phyloP scores from a whole-genome alignment of 2,329 filamentous ascomycete genomes.

The Venturia asperata region DNA sequence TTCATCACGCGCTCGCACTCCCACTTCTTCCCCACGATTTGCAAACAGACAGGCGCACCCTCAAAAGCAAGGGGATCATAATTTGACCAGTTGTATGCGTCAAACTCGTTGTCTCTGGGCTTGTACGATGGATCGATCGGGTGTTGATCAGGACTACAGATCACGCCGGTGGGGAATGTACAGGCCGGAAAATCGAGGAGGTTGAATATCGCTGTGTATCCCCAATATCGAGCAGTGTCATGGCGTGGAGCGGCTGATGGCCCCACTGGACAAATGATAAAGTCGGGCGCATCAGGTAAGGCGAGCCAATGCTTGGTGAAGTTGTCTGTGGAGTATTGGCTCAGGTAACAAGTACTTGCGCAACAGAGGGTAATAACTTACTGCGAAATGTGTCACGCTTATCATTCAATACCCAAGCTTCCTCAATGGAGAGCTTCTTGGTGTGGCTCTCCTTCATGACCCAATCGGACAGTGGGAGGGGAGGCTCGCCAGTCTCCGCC shows the following conservation, averaged over 20 bases:
- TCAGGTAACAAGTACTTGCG: too few relatives aligned
- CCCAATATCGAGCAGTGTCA: constrained; percentile 10
- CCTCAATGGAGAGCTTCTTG: background rate
- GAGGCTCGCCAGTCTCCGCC: constrained; percentile 49
- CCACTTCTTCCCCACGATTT: background rate
- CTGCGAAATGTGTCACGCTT: background rate
- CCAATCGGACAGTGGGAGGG: constrained; percentile 51
- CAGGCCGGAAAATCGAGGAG: constrained; percentile 4
- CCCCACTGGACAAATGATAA: constrained; percentile 6
- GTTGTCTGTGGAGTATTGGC: background rate
- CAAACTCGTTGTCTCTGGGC: background rate
- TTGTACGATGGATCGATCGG: background rate
- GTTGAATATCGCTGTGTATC: constrained; percentile 7
- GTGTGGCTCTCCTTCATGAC: constrained; percentile 49
- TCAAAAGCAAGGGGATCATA: background rate
- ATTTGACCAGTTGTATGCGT: constrained; percentile 1
- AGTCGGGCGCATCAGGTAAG: constrained; percentile 20
- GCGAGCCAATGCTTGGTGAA: background rate
- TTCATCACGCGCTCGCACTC: background rate
- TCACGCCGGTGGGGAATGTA: background rate
- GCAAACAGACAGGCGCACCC: constrained; percentile 6
- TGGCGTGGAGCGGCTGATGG: background rate
- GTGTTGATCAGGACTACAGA: background rate
- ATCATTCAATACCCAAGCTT: background rate
- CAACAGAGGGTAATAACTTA: background rate